Conservation (phyloP, 768 basidiomycete species). For the Gelatoporia subvermispora region DNA sequence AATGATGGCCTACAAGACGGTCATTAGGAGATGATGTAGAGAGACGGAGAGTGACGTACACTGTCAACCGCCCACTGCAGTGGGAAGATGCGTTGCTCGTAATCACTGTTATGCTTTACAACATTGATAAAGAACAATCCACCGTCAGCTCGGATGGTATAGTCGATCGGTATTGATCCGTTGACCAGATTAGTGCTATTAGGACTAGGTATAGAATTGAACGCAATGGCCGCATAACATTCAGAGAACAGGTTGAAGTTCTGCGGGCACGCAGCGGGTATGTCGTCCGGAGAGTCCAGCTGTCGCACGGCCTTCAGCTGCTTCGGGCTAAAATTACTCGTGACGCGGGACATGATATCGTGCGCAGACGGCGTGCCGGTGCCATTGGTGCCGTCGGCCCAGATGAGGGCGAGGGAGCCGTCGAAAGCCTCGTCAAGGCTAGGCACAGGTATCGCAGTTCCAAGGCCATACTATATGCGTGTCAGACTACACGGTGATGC, state of each 20-base stretch:
- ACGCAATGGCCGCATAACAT: slow-evolving; percentile 65
- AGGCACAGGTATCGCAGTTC: slow-evolving; percentile 45
- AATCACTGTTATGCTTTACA: slow-evolving; percentile 57
- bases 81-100: slow-evolving; percentile 63
- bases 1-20: slow-evolving; percentile 54
- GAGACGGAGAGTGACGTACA: slow-evolving; percentile 30
- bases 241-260: slow-evolving; percentile 69
- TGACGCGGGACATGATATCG: slow-evolving; percentile 59
- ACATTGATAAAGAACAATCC: slow-evolving; percentile 67
- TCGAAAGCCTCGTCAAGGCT: slow-evolving; percentile 47
- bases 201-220: slow-evolving; percentile 49
- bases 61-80: slow-evolving; percentile 75
- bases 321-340: slow-evolving; percentile 40
- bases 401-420: slow-evolving; percentile 48
- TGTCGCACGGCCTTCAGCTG: slow-evolving; percentile 49
- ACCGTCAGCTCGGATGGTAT: slow-evolving; percentile 65
- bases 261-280: slow-evolving; percentile 58
- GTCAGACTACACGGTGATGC: neutral
- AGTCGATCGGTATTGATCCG: slow-evolving; percentile 39
- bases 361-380: slow-evolving; percentile 47
- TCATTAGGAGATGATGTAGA: neutral
- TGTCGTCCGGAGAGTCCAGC: slow-evolving; percentile 39
- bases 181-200: slow-evolving; percentile 8
- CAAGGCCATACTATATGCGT: slow-evolving; percentile 55
- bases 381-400: slow-evolving; percentile 65